These are phyloP conservation scores for Phytophthora palmivora DNA, from an alignment of 352 stramenopile species.

Conservation along the genomic window DNA sequence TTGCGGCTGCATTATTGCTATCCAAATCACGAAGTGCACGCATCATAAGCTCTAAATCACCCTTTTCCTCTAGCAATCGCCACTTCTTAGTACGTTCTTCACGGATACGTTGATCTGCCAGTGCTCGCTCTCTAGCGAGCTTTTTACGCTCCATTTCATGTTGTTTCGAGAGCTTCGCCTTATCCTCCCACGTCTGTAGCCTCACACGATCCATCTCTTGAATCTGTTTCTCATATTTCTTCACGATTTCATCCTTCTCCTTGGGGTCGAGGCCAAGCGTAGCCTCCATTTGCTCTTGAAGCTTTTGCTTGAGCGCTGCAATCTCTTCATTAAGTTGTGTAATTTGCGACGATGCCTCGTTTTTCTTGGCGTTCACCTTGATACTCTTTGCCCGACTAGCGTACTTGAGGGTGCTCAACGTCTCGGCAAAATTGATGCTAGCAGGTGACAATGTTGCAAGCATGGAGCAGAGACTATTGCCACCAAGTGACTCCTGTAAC, in stretches of 20 bases:
- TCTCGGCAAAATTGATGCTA: constrained; percentile 96
- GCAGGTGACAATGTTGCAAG: constrained; percentile 94
- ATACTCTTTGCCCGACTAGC: constrained; percentile 95
- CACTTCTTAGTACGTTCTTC: constrained; percentile 87
- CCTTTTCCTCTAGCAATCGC: constrained; percentile 86
- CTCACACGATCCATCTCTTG: constrained; percentile 89
- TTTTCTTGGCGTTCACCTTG: constrained; percentile 94
- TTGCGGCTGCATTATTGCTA: constrained; percentile 30
- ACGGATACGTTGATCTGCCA: constrained; percentile 80
- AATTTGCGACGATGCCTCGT: constrained; percentile 92
- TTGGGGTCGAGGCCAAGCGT: constrained; percentile 77
- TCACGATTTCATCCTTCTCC: constrained; percentile 90
- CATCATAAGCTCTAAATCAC: constrained; percentile 84
- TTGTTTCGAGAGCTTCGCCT: constrained; percentile 85
- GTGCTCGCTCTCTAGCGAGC: constrained; percentile 77
- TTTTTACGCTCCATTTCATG: constrained; percentile 88
- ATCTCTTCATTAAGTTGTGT: constrained; percentile 93
- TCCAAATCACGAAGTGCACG: constrained; percentile 73
- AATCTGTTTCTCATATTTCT: constrained; percentile 89
- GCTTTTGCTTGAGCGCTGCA: constrained; percentile 86
- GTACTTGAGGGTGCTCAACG: constrained; percentile 96
- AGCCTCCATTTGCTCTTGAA: constrained; percentile 75
- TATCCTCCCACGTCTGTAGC: constrained; percentile 90
- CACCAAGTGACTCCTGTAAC: constrained; percentile 92
- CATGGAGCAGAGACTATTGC: constrained; percentile 96